Evolutionary conservation across 139 green algal genomes (phyloP).

Genomic region (Chlamydomonas sp.): DNA sequence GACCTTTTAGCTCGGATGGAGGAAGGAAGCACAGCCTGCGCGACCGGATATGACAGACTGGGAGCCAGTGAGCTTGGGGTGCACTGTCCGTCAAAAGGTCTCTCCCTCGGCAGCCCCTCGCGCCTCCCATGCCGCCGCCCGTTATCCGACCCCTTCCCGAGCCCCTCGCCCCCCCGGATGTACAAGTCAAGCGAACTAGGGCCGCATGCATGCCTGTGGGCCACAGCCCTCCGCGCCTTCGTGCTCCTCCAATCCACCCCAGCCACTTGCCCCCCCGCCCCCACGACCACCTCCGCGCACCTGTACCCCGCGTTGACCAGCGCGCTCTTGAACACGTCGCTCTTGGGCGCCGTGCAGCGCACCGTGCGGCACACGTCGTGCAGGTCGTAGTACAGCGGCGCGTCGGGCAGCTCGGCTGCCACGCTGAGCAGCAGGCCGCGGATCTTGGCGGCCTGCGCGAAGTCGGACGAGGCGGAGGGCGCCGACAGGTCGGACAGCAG

Average conservation of each 20-base stretch:
- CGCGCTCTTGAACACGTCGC: slow-evolving; percentile 84
- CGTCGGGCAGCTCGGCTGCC: slow-evolving; percentile 85
- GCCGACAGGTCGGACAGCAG: slow-evolving; percentile 17
- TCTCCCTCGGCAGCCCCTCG: too few species aligned
- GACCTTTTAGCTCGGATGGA: neutral
- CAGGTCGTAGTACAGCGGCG: slow-evolving; percentile 74
- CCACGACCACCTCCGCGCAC: slow-evolving; percentile 12
- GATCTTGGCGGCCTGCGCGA: slow-evolving; percentile 72
- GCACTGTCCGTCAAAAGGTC: too few species aligned
- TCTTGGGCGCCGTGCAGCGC: slow-evolving; percentile 71
- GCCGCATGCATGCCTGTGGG: neutral
- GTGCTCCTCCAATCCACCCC: neutral
- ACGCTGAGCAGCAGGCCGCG: slow-evolving; percentile 80
- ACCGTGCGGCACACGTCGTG: slow-evolving; percentile 71
- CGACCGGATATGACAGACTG: too few species aligned
- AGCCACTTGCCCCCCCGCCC: neutral
- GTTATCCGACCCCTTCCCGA: too few species aligned
- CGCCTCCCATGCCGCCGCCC: too few species aligned
- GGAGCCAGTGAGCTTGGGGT: too few species aligned
- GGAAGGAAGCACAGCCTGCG: neutral
- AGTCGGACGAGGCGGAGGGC: neutral
- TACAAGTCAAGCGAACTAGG: too few species aligned
- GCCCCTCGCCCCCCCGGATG: too few species aligned
- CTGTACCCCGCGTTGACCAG: slow-evolving; percentile 88
- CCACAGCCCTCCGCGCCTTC: neutral